Evolutionary conservation across 768 basidiomycete genomes (phyloP), one percentile per base, ranked within the genome.

Genomic region (Inosperma sp.): DNA sequence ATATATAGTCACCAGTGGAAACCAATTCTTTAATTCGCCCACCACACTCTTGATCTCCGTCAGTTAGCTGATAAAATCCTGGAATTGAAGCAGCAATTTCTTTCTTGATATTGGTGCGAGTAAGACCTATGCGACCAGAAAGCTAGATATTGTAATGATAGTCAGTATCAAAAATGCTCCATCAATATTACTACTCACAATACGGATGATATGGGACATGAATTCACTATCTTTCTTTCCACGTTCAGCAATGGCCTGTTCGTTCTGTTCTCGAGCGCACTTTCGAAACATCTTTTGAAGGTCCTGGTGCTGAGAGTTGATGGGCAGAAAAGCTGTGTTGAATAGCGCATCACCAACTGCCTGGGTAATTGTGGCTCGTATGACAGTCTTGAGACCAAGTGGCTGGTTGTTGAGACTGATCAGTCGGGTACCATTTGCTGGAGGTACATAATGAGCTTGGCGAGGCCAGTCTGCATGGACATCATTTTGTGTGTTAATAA

Each of bases 391-490:
- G 10, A 50, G n/a, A 13, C 42, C 33, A 10, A 12, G 1, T 19
- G 54, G 54, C 29, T 55, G 52, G 22, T 42, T 46, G 27, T 35
- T 21, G n/a, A 53, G 29, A 31, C 45, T 47, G 10, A 53, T 7
- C 13, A 25, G 36, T 21, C 39, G 37, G 7, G 52, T 35, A 10
- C 21, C 17, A 5, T 34, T 26, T 9, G 16, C 23, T 19, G 34
- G 35, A 2, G 52, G 52, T 12, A 26, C 21, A 33, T 53, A 53
- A 41, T 53, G 46, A 0, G 52, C 46, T 5, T 53, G 37, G 7
- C 7, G 16, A 35, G 46, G 35, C 52, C 52, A 53, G 7, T 26
- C 30, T 1, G 19, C 7, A 31, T 53, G 48, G 39, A 53, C 39
- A 26, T 40, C 37, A 17, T 29, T 25, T n/a, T n/a, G n/a, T n/a